A percentile compares a stretch with the other conserved stretches of the same genome.
Conservation (phyloP, 1,139 yeast species). For the Maudiozyma humilis region DNA sequence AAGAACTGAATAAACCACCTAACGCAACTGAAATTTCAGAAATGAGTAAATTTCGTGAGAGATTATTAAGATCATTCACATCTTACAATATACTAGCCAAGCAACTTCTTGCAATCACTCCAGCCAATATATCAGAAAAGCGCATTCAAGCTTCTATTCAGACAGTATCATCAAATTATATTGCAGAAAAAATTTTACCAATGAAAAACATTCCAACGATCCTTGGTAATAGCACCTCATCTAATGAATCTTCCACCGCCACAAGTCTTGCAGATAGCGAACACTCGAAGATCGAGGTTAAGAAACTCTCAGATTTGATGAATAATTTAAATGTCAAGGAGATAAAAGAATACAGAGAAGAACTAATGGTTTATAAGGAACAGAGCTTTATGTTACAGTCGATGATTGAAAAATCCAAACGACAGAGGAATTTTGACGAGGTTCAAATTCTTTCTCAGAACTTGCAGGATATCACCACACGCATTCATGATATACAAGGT, state of each 20-base stretch:
- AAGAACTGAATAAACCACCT: constrained; percentile 22
- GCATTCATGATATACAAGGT: constrained; percentile 42
- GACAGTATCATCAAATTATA: constrained; percentile 39
- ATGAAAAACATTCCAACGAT: constrained; percentile 42
- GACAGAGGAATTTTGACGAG: constrained; percentile 71
- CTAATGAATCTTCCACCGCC: constrained; percentile 10
- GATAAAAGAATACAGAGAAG: constrained; percentile 57
- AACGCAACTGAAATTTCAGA: constrained; percentile 31
- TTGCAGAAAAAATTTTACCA: constrained; percentile 50
- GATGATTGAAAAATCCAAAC: constrained; percentile 54
- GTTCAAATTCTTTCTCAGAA: constrained; percentile 53
- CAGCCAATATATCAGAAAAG: constrained; percentile 33
- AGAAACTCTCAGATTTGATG: constrained; percentile 16
- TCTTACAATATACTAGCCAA: constrained; percentile 40
- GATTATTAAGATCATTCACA: constrained; percentile 38
- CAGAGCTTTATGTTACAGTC: constrained; percentile 65
- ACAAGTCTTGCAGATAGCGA: constrained; percentile 6
- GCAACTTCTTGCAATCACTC: constrained; percentile 31
- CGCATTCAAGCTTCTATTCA: constrained; percentile 41
- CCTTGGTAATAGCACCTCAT: constrained; percentile 25
- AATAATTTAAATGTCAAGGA: constrained; percentile 31
- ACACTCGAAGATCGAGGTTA: constrained; percentile 13
- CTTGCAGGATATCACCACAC: constrained; percentile 47
- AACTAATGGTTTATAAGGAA: constrained; percentile 78
- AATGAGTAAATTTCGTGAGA: constrained; percentile 36